A percentile compares a stretch with the other conserved stretches of the same genome.
phyloP scores from a whole-genome alignment of 2,329 filamentous ascomycete genomes.

The Sporothrix variecibatus region DNA sequence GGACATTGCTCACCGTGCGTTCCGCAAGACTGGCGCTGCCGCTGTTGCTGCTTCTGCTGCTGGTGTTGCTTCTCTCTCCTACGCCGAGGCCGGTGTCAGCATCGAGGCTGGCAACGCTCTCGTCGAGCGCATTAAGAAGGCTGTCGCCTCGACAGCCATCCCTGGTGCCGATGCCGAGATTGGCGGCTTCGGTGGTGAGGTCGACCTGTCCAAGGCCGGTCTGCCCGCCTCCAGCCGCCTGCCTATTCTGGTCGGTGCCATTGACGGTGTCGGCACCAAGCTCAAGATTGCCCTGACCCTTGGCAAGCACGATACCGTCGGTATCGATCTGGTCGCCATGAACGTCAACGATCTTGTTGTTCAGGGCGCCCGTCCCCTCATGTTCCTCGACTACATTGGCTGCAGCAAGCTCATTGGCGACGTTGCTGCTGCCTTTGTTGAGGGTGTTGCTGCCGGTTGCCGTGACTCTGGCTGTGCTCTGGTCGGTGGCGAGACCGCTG shows the following conservation, averaged over 20 bases:
- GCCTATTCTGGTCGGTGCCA: slow-evolving; percentile 87
- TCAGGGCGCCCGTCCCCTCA: slow-evolving; percentile 89
- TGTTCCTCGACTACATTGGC: slow-evolving; percentile 98
- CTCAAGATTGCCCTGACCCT: slow-evolving; percentile 92
- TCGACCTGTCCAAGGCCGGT: slow-evolving; percentile 74
- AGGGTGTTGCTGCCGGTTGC: slow-evolving; percentile 87
- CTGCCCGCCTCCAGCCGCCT: slow-evolving; percentile 74
- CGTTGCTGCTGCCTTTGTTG: slow-evolving; percentile 80
- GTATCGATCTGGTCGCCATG: slow-evolving; percentile 97
- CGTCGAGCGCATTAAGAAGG: slow-evolving; percentile 86
- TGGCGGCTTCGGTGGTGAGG: slow-evolving; percentile 89
- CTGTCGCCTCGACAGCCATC: slow-evolving; percentile 80
- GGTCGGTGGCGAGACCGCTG: slow-evolving; percentile 95
- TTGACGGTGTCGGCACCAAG: slow-evolving; percentile 96
- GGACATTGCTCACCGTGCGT: slow-evolving; percentile 83
- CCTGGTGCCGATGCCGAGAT: slow-evolving; percentile 91
- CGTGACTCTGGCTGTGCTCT: slow-evolving; percentile 82
- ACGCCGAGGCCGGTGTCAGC: slow-evolving; percentile 89
- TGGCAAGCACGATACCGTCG: slow-evolving; percentile 89
- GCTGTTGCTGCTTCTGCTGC: slow-evolving; percentile 24
- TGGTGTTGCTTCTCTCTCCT: slow-evolving; percentile 68
- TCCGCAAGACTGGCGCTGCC: slow-evolving; percentile 46
- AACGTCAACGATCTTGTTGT: slow-evolving; percentile 98
- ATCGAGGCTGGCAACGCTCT: slow-evolving; percentile 94
- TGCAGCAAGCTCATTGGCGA: slow-evolving; percentile 83